Base-by-base conservation (phyloP, 148 eudicot species). In the Rhododendron williamsianum region DNA sequence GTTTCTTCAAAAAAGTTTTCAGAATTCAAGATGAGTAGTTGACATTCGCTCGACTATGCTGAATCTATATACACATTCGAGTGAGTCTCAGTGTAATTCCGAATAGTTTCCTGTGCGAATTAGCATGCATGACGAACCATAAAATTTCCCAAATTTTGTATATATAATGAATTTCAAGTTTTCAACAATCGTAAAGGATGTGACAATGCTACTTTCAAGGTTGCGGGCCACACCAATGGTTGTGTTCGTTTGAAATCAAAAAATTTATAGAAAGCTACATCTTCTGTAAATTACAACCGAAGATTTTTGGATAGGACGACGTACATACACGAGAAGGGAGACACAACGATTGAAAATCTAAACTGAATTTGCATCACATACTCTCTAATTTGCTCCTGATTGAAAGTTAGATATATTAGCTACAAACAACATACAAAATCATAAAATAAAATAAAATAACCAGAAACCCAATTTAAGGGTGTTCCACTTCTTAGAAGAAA, bases 391-490 rank as follows among this genome's bases (percentile, higher is more conserved):
- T 33, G 23, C 27, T n/a, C 36, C 10, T 51, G 15, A 48, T 46
- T 49, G 43, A 51, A 19, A 80, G 16, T 27, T 33, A 19, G 13
- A 52, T 25, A 54, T 41, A 49, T 45, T 0, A 27, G 5, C 36
- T 54, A 15, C 54, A 45, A 7, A 35, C 69, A 49, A 41, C 8
- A 51, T 81, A n/a, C 82, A 16, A 48, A 81, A 25, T 16, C 46
- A 9, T 41, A 38, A n/a, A 79, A 86, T 43, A 33, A 52, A 86
- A 81, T 73, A 4, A n/a, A 65, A 11, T 38, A 60, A 82, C 67
- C 83, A 49, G 54, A 63, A 83, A 81, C 11, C 54, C 51, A 69
- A 69, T 69, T 69, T 21, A 9, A 52, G 51, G 85, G 82, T 19
- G 48, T 46, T 43, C 72, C 80, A 71, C 84, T 77, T 81, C 72